Conservation (phyloP, 768 basidiomycete species). For the Lentinula lateritia region DNA sequence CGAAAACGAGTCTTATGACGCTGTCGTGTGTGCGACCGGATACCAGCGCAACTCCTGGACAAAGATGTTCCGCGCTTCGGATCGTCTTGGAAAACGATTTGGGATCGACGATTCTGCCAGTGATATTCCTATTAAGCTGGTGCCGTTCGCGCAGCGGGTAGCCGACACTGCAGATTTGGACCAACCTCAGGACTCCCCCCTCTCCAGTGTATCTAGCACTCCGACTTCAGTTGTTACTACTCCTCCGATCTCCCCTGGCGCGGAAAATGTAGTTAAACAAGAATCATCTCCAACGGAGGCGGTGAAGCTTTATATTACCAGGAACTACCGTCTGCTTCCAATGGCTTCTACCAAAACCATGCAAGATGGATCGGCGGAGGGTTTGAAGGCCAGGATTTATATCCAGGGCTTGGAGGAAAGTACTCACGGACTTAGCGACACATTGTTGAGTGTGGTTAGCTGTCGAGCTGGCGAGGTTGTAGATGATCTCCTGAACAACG, state of each 20-base stretch:
- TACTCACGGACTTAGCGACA: conserved; percentile 39
- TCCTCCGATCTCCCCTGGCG: conserved; percentile 13
- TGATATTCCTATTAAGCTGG: background rate
- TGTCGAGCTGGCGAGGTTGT: conserved; percentile 41
- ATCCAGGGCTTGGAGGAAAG: conserved; percentile 31
- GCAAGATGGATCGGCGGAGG: background rate
- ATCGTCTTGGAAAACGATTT: conserved; percentile 29
- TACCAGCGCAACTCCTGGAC: conserved; percentile 47
- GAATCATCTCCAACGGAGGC: background rate
- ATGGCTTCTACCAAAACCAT: background rate
- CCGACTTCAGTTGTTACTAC: conserved; percentile 15
- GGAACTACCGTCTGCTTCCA: conserved; percentile 38
- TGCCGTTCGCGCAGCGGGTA: background rate
- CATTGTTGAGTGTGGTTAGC: conserved; percentile 39
- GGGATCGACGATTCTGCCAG: conserved; percentile 19
- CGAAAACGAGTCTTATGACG: conserved; percentile 30
- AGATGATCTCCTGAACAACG: conserved; percentile 19
- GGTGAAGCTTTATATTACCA: conserved; percentile 28
- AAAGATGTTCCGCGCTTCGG: conserved; percentile 32
- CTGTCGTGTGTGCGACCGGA: conserved; percentile 47
- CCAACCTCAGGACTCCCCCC: background rate
- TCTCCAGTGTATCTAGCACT: background rate
- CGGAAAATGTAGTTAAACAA: conserved; percentile 5
- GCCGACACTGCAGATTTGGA: background rate
- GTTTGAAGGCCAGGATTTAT: conserved; percentile 23